A percentile compares a stretch with the other conserved stretches of the same genome.
phyloP scores from a whole-genome alignment of 768 basidiomycete genomes.

The Kwoniella sp. region DNA sequence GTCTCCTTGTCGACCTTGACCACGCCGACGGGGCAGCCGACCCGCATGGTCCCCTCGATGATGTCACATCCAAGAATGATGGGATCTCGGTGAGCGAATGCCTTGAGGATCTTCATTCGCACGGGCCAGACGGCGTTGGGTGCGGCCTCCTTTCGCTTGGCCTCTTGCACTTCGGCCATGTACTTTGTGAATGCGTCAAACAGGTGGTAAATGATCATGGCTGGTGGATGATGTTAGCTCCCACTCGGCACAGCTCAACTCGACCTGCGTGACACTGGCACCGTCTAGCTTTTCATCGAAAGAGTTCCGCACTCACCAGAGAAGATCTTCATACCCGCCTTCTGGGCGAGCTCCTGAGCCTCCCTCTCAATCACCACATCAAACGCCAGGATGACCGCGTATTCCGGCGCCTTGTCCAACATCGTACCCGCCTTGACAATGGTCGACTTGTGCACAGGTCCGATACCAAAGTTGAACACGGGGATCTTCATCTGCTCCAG shows the following conservation, averaged over 20 bases:
- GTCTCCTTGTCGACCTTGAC: conserved; percentile 84
- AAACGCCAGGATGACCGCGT: conserved; percentile 92
- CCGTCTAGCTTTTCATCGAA: too few species aligned
- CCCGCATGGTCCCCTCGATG: conserved; percentile 79
- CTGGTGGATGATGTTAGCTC: too few species aligned
- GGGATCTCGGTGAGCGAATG: conserved; percentile 93
- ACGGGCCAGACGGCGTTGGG: conserved; percentile 97
- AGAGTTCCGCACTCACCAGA: conserved; percentile 81
- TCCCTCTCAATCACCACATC: conserved; percentile 93
- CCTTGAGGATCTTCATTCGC: conserved; percentile 84
- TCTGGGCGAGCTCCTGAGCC: conserved; percentile 82
- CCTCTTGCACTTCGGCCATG: conserved; percentile 83
- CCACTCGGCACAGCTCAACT: conserved; percentile 1
- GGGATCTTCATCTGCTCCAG: conserved; percentile 92
- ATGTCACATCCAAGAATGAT: conserved; percentile 97
- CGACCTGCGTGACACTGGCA: too few species aligned
- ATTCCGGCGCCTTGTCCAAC: conserved; percentile 92
- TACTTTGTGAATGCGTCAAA: conserved; percentile 96
- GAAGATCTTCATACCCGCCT: conserved; percentile 90
- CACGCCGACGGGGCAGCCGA: conserved; percentile 92
- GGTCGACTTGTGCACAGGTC: conserved; percentile 92
- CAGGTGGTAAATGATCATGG: conserved; percentile 97
- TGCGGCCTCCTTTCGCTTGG: conserved; percentile 85
- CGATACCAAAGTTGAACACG: conserved; percentile 94
- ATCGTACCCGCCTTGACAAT: conserved; percentile 87